A percentile compares a stretch with the other conserved stretches of the same genome.
These are phyloP conservation scores for Ichthyophthirius multifiliis DNA, from an alignment of 169 alveolate genomes.

Conservation along the genomic window DNA sequence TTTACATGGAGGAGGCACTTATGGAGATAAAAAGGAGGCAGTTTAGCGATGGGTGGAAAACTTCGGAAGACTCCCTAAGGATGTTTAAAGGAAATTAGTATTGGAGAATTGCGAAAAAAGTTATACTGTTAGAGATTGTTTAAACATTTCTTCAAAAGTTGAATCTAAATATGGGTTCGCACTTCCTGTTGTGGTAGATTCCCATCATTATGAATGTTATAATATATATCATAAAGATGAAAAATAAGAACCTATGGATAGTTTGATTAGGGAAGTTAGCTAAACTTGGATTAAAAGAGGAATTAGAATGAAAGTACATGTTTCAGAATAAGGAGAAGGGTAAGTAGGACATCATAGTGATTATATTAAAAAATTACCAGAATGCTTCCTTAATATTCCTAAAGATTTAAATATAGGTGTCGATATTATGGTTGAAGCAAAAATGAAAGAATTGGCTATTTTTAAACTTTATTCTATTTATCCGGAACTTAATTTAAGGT, in stretches of 20 bases:
- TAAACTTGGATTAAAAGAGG: conserved; percentile 1
- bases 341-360: not conserved
- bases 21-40: not conserved
- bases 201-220: not conserved
- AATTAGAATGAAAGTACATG: not conserved
- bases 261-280: not conserved
- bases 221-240: not conserved
- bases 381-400: not conserved
- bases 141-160: not conserved
- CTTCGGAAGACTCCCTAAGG: not conserved
- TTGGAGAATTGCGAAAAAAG: not conserved
- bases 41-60: not conserved
- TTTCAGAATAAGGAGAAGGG: not conserved
- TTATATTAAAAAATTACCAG: not conserved
- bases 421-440: not conserved
- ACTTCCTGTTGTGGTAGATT: not conserved
- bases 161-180: not conserved
- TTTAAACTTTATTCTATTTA: not conserved
- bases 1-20: not conserved
- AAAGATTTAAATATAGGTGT: not conserved
- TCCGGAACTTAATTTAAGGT: not conserved
- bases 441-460: conserved; percentile 1
- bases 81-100: not conserved
- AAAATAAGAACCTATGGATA: not conserved
- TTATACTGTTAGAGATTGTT: not conserved